Evolutionary conservation across 306 rosid species (phyloP), one percentile per base, ranked within the genome.

Genomic region (Prunus dulcis): DNA sequence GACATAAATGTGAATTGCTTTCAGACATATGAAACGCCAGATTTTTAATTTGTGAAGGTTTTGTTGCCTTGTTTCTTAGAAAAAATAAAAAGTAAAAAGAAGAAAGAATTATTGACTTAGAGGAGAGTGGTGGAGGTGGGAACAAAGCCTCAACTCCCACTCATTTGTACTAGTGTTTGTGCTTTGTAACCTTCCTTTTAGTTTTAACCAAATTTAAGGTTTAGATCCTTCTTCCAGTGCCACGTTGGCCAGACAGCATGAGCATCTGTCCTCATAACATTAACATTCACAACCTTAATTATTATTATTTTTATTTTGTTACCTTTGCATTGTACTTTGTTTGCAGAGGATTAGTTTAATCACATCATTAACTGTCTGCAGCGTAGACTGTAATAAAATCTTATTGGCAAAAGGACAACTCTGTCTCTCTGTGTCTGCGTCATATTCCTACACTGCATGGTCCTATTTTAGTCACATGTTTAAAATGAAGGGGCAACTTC

Each of bases 331-430:
- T 34, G 69, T 27, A 25, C 61, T 69, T 18, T 12, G 64, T 69
- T 57, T 18, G 25, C 64, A 18, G 9, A 57, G 22, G 76, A 43
- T 76, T 84, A 63, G 82, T 61, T 82, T 84, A 84, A 79, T 81
- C 72, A 47, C 77, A 49, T 77, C 55, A 63, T 71, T 23, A 58
- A 51, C 65, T 78, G 50, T 64, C 69, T 60, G 9, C 9, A 11
- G 38, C 13, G 80, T 79, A 56, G 12, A 22, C 73, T 75, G 51
- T 79, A 41, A 83, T 74, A 55, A 75, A 64, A 77, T 64, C 73
- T 56, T 57, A 53, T 65, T 2, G 17, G 56, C 41, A 51, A 81
- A 80, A 79, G 78, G 79, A 86, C 85, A 83, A 67, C 64, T 76
- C 28, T 65, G 67, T 62, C 43, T 62, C 67, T 17, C 9, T 6